Evolutionary conservation across 108 stramenopile genomes (phyloP), one percentile per base, ranked within the genome.

Genomic region (Aurantiochytrium sp.): DNA sequence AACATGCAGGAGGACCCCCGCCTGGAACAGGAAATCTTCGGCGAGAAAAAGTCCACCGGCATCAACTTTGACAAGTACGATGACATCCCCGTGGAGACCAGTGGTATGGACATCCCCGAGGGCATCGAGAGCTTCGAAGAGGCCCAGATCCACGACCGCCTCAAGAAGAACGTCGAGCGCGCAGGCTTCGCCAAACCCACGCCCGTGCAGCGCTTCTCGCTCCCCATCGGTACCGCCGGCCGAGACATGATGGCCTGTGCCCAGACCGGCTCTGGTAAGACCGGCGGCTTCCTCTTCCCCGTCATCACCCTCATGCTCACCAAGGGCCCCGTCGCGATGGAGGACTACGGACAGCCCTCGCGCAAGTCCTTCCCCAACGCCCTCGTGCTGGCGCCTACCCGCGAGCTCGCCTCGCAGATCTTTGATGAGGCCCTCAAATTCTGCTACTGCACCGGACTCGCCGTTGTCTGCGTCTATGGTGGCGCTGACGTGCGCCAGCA

Each of bases 241-340:
- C 44, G 60, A 8, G 98, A 99, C 93, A 91, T 99, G 60, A 99
- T 99, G 98, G 98, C 93, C 71, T 97, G 98, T 91, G 99, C 99
- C 55, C 98, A 99, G 91, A 99, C 99, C 8, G 99, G 99, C 35
- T 95, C 95, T 55, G 99, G 97, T 47, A 99, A 99, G 93, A 99
- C 99, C 25, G 98, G 96, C 25, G 99, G 57, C 0, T 87, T 87
- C 57, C 58, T 58, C 18, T 58, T 87, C 87, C 87, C 57, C 6
- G 29, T 43, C 58, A 58, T 58, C 58, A 57, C 87, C 58, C 58
- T 96, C 51, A 96, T 99, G 97, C 91, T 98, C 44, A 88, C 91
- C 59, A 91, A 93, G 60, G 35, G 89, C 60, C 59, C 59, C 5
- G 60, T 43, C 8, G 49, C 45, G 10, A 12, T 53, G n/a, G 49